Evolutionary conservation across 352 stramenopile species (phyloP).

Genomic region (Pythium brassicae): DNA sequence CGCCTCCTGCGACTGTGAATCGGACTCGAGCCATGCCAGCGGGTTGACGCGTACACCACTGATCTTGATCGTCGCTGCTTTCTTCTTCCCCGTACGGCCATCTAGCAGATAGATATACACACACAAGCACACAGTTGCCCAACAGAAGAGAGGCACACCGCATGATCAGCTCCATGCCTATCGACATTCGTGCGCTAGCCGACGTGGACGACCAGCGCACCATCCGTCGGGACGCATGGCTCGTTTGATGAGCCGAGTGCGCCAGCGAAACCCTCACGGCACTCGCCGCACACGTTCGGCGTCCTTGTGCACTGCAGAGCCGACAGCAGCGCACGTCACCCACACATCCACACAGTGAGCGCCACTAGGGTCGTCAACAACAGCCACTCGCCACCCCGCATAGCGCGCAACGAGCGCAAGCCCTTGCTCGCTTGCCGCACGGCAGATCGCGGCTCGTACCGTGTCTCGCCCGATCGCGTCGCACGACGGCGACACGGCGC

Average conservation of each 20-base stretch:
- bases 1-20: not conserved
- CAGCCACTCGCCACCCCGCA: too few relatives aligned
- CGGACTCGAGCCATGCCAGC: slow-evolving; percentile 3
- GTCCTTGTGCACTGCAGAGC: slow-evolving; percentile 46
- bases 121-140: too few relatives aligned
- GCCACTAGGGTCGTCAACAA: too few relatives aligned
- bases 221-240: slow-evolving; percentile 19
- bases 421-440: not conserved
- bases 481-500: slow-evolving; percentile 37
- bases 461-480: slow-evolving; percentile 42
- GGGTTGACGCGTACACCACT: slow-evolving; percentile 63
- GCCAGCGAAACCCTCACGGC: slow-evolving; percentile 47
- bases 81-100: not conserved
- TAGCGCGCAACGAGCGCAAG: not conserved
- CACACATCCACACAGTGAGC: not conserved
- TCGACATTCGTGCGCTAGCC: not conserved
- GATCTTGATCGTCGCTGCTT: slow-evolving; percentile 45
- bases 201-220: too few relatives aligned
- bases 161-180: too few relatives aligned
- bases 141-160: too few relatives aligned
- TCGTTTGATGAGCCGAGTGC: slow-evolving; percentile 29
- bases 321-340: too few relatives aligned
- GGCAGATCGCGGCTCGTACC: slow-evolving; percentile 21
- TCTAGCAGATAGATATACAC: not conserved
- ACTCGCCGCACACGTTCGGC: slow-evolving; percentile 67